Evolutionary conservation across 768 basidiomycete species (phyloP).

Genomic region (Trametes villosa): DNA sequence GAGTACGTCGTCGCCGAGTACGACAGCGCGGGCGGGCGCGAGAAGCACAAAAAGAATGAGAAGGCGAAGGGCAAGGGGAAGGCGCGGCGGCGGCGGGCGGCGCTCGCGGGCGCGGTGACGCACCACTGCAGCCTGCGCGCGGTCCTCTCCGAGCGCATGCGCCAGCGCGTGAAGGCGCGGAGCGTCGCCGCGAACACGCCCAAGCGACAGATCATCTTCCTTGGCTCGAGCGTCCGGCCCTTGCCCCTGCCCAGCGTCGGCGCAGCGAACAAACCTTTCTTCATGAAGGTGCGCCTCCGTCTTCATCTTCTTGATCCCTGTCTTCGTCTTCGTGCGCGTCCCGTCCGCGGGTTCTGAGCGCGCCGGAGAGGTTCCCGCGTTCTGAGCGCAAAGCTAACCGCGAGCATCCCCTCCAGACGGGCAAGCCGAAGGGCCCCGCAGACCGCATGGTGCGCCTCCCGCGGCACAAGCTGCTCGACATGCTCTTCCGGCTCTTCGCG

Average conservation of each 20-base stretch:
- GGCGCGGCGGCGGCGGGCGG: conserved; percentile 60
- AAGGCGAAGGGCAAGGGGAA: conserved; percentile 48
- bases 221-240: conserved; percentile 51
- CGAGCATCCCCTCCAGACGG: conserved; percentile 49
- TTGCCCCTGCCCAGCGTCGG: conserved; percentile 52
- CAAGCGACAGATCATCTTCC: conserved; percentile 63
- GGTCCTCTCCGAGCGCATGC: conserved; percentile 64
- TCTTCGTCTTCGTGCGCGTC: too few relatives aligned
- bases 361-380: too few relatives aligned
- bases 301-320: too few relatives aligned
- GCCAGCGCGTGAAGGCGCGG: conserved; percentile 71
- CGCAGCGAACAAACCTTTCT: neutral
- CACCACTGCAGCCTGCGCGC: conserved; percentile 76
- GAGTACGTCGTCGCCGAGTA: conserved; percentile 80
- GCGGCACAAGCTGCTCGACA: conserved; percentile 78
- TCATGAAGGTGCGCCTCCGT: neutral
- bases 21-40: conserved; percentile 36
- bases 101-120: conserved; percentile 72
- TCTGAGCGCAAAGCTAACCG: too few relatives aligned
- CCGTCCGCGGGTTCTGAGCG: too few relatives aligned
- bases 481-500: conserved; percentile 74
- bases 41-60: neutral
- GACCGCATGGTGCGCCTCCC: conserved; percentile 87
- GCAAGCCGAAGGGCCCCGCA: conserved; percentile 66
- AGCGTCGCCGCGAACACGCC: conserved; percentile 69